Evolutionary conservation across 352 stramenopile genomes (phyloP), one percentile per base, ranked within the genome.

Genomic region (Globisporangium solare): DNA sequence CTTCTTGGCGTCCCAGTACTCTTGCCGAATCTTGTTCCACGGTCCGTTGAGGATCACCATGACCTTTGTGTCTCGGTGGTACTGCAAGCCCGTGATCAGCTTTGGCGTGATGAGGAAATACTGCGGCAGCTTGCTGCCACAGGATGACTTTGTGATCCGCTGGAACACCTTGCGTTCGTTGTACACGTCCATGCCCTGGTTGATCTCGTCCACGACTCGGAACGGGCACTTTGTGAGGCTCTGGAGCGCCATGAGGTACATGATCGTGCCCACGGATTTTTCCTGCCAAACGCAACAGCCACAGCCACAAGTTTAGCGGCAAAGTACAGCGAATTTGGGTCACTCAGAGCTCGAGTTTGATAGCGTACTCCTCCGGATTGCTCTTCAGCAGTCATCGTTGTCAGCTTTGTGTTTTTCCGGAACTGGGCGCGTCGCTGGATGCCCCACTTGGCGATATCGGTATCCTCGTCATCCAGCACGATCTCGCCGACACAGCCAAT

Each of bases 71-170:
- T 95, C 86, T 24, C 75, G 83, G 52, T 95, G 86, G 59, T 94
- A 95, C 31, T 73, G 59, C 18, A 95, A 69, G 0, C 81, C 83
- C 7, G 81, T 92, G 61, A 95, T 93, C 35, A 95, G 82, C 64
- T 95, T 95, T 24, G 86, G 86, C 32, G 86, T 94, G 59, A 95
- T 93, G 45, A 95, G 66, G 67, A 95, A 95, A 51, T 95, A 95
- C 61, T 95, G 86, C 15, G 86, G 84, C 43, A 94, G 40, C 51
- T 92, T 91, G 58, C 68, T 82, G n/a, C 86, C 86, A 42, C 86
- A 95, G 5, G 86, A 89, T 35, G 83, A 92, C 61, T 89, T 88
- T 18, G 83, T 94, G 57, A 95, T 94, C 5, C 84, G 84, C 37
- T 90, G 74, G 67, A 95, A 95, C 22, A 95, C 84, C 59, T 94